These are phyloP conservation scores for Cutaneotrichosporon curvatum DNA, from an alignment of 1,284 basidiomycete genomes.

Conservation along the genomic window DNA sequence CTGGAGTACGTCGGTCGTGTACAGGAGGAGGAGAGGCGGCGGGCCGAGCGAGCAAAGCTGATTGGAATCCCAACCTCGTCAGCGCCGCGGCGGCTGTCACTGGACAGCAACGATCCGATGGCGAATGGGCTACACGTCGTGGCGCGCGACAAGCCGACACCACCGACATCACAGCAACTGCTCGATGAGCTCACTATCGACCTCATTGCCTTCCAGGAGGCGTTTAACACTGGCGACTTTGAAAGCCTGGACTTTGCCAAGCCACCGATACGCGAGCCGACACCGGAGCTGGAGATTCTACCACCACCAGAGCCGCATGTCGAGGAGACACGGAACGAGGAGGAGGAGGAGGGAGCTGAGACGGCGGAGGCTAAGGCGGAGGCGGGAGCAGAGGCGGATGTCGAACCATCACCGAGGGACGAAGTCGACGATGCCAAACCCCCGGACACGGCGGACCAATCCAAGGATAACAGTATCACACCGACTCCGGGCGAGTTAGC, in stretches of 20 bases:
- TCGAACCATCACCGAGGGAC: too few relatives aligned
- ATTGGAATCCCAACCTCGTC: conserved; percentile 48
- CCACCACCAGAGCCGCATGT: too few relatives aligned
- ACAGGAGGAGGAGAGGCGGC: conserved; percentile 66
- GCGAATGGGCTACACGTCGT: not conserved
- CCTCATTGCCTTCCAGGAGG: conserved; percentile 76
- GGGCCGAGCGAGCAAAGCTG: conserved; percentile 60
- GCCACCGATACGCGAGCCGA: conserved; percentile 11
- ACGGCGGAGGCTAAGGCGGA: too few relatives aligned
- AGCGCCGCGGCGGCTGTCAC: conserved; percentile 5
- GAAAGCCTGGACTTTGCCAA: conserved; percentile 17
- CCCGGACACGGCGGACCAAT: too few relatives aligned
- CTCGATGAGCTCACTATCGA: conserved; percentile 85
- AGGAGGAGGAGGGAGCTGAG: too few relatives aligned
- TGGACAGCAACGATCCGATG: not conserved
- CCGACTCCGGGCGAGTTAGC: too few relatives aligned
- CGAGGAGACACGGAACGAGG: too few relatives aligned
- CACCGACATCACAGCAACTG: conserved; percentile 57
- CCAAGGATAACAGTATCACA: too few relatives aligned
- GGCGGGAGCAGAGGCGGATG: too few relatives aligned
- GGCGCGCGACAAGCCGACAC: conserved; percentile 4
- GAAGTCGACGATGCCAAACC: too few relatives aligned
- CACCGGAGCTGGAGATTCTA: not conserved
- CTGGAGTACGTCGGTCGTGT: conserved; percentile 69
- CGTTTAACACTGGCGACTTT: conserved; percentile 57